Evolutionary conservation across 2,329 filamentous ascomycete genomes (phyloP), one percentile per base, ranked within the genome.

Genomic region (Aurifilum marmelostoma): DNA sequence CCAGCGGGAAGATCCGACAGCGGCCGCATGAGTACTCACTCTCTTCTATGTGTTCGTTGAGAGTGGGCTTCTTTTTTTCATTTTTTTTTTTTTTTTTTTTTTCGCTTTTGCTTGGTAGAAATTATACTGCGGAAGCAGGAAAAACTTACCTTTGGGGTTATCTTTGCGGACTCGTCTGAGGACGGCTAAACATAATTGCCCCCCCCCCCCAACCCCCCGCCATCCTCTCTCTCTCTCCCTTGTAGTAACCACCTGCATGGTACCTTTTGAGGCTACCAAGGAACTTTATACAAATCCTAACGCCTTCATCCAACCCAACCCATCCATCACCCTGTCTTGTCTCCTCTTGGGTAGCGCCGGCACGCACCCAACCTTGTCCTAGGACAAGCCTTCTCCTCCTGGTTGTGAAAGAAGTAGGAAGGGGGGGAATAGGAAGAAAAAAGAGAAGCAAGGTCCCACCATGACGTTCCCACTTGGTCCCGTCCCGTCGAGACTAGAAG

Each of bases 401-500:
- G 2, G 43, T 47, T n/a, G n/a, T n/a, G n/a, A n/a, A n/a, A n/a
- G n/a, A n/a, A n/a, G n/a, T n/a, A n/a, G n/a, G n/a, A n/a, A n/a
- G n/a, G n/a, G n/a, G n/a, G n/a, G n/a, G n/a, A n/a, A n/a, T 21
- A 8, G 21, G 21, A n/a, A 16, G 5, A 11, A 47, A 47, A 47
- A 18, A n/a, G n/a, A n/a, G n/a, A n/a, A n/a, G n/a, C n/a, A 21
- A 54, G 32, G 47, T 27, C 62, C 43, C 62, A 54, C 62, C 47
- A 64, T 52, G 47, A 64, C 62, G 62, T 64, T 52, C 21, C 41
- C 29, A 39, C 29, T 8, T 37, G 32, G 18, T 39, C 21, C 7
- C 29, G 24, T 27, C 37, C 21, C 43, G n/a, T 52, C 32, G 8
- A 24, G 9, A 3, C 16, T 54, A 14, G 8, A 32, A 56, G 9